phyloP scores from a whole-genome alignment of 108 stramenopile genomes.

The Cylindrotheca closterium region DNA sequence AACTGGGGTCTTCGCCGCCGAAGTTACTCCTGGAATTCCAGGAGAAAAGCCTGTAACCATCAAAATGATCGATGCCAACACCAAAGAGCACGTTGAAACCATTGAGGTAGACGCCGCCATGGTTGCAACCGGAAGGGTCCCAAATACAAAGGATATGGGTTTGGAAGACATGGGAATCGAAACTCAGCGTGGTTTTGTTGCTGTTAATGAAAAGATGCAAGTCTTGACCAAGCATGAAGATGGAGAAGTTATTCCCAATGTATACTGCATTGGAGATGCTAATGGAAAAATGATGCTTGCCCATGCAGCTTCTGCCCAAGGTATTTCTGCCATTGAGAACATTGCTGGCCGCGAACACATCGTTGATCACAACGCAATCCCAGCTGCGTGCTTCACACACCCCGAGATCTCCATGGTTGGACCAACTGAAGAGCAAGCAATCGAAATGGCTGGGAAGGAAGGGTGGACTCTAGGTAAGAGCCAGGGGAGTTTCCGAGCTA shows the following conservation, averaged over 20 bases:
- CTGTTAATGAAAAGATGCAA: slow-evolving; percentile 95
- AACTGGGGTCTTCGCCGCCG: slow-evolving; percentile 90
- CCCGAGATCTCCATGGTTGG: slow-evolving; percentile 99
- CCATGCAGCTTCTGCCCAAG: slow-evolving; percentile 97
- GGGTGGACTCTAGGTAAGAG: slow-evolving; percentile 96
- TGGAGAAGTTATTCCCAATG: slow-evolving; percentile 78
- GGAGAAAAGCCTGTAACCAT: slow-evolving; percentile 97
- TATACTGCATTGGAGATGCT: slow-evolving; percentile 99
- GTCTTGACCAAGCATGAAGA: slow-evolving; percentile 85
- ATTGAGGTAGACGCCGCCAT: slow-evolving; percentile 97
- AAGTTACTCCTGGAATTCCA: slow-evolving; percentile 94
- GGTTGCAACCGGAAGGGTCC: slow-evolving; percentile 98
- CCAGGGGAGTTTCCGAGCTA: slow-evolving; percentile 93
- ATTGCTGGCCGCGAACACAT: slow-evolving; percentile 87
- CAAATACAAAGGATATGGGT: slow-evolving; percentile 93
- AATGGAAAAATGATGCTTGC: slow-evolving; percentile 99
- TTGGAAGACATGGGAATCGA: slow-evolving; percentile 89
- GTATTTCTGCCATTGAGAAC: slow-evolving; percentile 96
- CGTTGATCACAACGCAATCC: slow-evolving; percentile 93
- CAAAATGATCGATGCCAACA: slow-evolving; percentile 98
- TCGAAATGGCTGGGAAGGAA: slow-evolving; percentile 88
- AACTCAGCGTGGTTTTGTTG: slow-evolving; percentile 93
- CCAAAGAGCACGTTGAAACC: slow-evolving; percentile 97
- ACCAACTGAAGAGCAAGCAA: slow-evolving; percentile 94
- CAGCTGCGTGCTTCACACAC: slow-evolving; percentile 98